Base-by-base conservation (phyloP, 495 filamentous ascomycete species). In the Delitschia confertaspora region DNA sequence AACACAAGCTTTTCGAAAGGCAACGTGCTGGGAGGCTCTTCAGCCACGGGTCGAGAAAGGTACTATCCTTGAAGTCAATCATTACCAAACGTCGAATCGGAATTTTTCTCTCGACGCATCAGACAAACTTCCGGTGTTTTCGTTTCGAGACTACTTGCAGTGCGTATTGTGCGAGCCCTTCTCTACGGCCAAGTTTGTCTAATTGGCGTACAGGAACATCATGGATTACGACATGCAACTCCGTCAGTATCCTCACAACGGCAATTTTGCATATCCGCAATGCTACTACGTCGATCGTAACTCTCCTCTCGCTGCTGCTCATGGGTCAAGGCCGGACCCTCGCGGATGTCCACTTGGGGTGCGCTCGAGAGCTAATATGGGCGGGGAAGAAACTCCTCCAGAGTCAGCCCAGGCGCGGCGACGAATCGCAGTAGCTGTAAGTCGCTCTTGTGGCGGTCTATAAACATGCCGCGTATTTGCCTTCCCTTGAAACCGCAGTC, bases 371-470 rank as follows among this genome's bases (percentile, higher is more conserved):
- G 20, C 33, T 11, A 26, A 20, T 20, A 26, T 20, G 16, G 32
- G 18, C 9, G 35, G 37, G n/a, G 48, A 52, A 1, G 42, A 55
- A n/a, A 17, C 22, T 13, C 27, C 20, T 11, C 32, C 30, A 18
- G 51, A 41, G 4, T 13, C 21, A 18, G 33, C 19, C 16, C 32
- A 25, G 21, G 7, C 32, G 3, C 40, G 56, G 24, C 35, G 42
- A 5, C 47, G 56, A 4, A 50, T 58, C 16, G 46, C 55, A 11
- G 35, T 58, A n/a, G 55, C 55, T 20, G 55, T 58, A 41, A 51
- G 55, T 54, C 5, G 2, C 9, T 17, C 13, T 30, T 29, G 23
- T 29, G 2, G 37, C 33, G 29, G n/a, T 34, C 2, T 24, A 9
- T 58, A 22, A 57, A 13, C 13, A 13, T 29, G 26, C n/a, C n/a